Percentiles rank a stretch among this genome's conserved stretches.
phyloP scores from a whole-genome alignment of 2,329 filamentous ascomycete genomes.

The Aspergillus aculeatus region DNA sequence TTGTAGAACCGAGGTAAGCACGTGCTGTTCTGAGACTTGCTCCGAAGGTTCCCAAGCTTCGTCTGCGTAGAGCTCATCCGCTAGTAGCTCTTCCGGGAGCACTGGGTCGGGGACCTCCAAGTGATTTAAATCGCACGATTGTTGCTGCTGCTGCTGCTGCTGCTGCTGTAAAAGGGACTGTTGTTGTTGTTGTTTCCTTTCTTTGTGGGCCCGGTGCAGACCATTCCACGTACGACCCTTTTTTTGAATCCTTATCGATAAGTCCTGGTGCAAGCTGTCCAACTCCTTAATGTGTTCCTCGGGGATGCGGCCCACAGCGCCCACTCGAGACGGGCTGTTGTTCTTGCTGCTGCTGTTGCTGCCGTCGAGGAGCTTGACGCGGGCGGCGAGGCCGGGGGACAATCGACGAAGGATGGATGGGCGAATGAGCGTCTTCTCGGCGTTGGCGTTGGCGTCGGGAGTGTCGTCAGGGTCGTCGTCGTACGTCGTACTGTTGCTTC shows the following conservation, averaged over 20 bases:
- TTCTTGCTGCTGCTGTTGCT: constrained; percentile 28
- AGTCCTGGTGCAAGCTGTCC: constrained; percentile 39
- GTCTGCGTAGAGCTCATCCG: not conserved
- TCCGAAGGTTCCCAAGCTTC: not conserved
- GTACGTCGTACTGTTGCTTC: constrained; percentile 34
- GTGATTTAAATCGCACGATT: constrained; percentile 21
- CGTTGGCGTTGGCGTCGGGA: constrained; percentile 14
- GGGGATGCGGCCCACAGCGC: constrained; percentile 40
- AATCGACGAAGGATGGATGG: constrained; percentile 43
- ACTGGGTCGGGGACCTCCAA: constrained; percentile 22
- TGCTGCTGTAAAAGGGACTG: constrained; percentile 1
- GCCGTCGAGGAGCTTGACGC: constrained; percentile 43
- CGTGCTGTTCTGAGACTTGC: constrained; percentile 7
- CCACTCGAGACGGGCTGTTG: constrained; percentile 23
- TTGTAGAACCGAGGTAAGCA: not conserved
- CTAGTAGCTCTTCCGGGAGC: not conserved
- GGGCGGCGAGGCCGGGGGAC: constrained; percentile 43
- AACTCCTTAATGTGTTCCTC: constrained; percentile 43
- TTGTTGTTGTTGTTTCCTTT: constrained; percentile 1
- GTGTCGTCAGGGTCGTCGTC: constrained; percentile 29
- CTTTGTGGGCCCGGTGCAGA: constrained; percentile 16
- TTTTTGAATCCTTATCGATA: constrained; percentile 40
- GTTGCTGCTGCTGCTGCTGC: constrained; percentile 14
- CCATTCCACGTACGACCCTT: constrained; percentile 40
- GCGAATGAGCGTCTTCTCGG: constrained; percentile 31